phyloP scores from a whole-genome alignment of 2,329 filamentous ascomycete species.

The Rhynchosporium agropyri region DNA sequence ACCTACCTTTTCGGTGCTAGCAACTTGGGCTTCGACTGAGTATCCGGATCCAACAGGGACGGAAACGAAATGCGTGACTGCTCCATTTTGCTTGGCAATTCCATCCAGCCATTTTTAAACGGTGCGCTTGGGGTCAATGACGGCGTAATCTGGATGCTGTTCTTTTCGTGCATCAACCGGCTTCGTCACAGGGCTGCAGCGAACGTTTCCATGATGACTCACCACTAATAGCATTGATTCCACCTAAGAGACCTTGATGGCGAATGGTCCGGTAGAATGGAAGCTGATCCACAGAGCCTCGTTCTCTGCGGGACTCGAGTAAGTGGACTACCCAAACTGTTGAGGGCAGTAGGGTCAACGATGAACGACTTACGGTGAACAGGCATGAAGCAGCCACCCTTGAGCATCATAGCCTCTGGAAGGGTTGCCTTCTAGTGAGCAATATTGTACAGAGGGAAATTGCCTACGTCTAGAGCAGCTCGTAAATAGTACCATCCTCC shows the following conservation, averaged over 20 bases:
- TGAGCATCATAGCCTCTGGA: constrained; percentile 8
- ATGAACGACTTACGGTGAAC: constrained; percentile 42
- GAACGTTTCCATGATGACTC: too few relatives aligned
- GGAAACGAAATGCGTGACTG: constrained; percentile 26
- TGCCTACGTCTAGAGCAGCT: constrained; percentile 15
- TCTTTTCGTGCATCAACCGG: too few relatives aligned
- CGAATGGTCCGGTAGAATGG: not conserved
- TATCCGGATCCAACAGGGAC: constrained; percentile 14
- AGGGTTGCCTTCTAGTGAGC: constrained; percentile 8
- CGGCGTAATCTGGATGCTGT: too few relatives aligned
- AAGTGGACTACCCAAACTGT: too few relatives aligned
- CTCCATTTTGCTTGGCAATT: constrained; percentile 22
- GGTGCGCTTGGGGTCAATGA: not conserved
- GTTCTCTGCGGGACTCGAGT: constrained; percentile 33
- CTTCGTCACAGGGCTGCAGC: too few relatives aligned
- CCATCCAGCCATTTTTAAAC: constrained; percentile 27
- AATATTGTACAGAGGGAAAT: constrained; percentile 17
- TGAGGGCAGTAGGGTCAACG: not conserved
- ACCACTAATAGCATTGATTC: too few relatives aligned
- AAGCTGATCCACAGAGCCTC: constrained; percentile 51
- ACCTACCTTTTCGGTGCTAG: constrained; percentile 6
- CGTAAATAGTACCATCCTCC: constrained; percentile 10
- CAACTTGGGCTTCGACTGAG: constrained; percentile 22
- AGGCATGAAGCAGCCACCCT: constrained; percentile 21
- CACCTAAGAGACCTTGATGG: too few relatives aligned